These are phyloP conservation scores for Coemansia sp. DNA, from an alignment of 192 early-diverging fungal genomes.

Conservation along the genomic window DNA sequence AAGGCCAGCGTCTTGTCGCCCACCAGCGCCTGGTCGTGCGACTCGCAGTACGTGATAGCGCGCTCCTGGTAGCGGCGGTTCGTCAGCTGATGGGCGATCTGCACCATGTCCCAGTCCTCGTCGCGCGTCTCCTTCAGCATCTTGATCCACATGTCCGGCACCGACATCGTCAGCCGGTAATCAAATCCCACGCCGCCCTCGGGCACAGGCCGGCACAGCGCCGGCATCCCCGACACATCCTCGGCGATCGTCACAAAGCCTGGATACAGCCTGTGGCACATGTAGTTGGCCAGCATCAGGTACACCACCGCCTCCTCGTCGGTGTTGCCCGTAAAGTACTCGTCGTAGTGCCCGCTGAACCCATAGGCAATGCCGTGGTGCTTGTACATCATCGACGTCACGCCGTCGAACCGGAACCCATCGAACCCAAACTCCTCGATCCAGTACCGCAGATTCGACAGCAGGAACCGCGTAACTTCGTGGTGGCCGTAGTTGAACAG, in stretches of 20 bases:
- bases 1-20: constrained; percentile 98
- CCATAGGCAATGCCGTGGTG: constrained; percentile 95
- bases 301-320: constrained; percentile 87
- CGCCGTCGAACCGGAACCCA: constrained; percentile 98
- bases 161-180: constrained; percentile 93
- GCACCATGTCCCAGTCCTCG: constrained; percentile 89
- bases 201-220: constrained; percentile 70
- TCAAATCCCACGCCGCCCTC: constrained; percentile 98
- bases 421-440: constrained; percentile 87
- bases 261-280: constrained; percentile 78
- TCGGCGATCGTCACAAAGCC: constrained; percentile 87
- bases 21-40: constrained; percentile 96
- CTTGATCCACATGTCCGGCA: constrained; percentile 99
- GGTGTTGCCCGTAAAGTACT: constrained; percentile 82
- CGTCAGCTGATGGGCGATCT: constrained; percentile 82
- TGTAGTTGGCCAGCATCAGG: constrained; percentile 88
- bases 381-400: constrained; percentile 93
- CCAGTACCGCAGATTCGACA: constrained; percentile 95
- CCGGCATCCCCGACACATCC: constrained; percentile 99
- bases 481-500: constrained; percentile 94
- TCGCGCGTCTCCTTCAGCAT: constrained; percentile 86
- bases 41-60: constrained; percentile 94
- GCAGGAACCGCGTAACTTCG: constrained; percentile 89
- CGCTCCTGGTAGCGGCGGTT: constrained; percentile 90
- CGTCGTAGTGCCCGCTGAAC: constrained; percentile 89